Evolutionary conservation across 805 yeast species (phyloP).

Genomic region (Cyberlindnera meyerae): DNA sequence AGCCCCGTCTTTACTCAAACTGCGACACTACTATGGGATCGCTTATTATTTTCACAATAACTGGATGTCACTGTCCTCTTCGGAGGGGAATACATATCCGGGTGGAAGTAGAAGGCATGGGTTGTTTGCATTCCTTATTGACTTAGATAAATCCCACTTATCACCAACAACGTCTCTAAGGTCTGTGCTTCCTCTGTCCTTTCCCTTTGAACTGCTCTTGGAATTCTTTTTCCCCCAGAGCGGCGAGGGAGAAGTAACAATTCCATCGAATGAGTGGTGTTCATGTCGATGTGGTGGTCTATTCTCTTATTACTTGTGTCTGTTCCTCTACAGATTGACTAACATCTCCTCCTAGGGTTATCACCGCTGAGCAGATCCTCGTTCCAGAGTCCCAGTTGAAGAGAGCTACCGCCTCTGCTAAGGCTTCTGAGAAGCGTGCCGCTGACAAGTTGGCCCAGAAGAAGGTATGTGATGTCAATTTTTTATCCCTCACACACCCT

Average conservation of each 20-base stretch:
- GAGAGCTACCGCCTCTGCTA: conserved; percentile 74
- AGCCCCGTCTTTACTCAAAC: conserved; percentile 20
- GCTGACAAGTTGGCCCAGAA: conserved; percentile 75
- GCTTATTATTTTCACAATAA: conserved; percentile 3
- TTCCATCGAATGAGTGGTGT: conserved; percentile 28
- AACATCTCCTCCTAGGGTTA: conserved; percentile 22
- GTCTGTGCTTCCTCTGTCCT: conserved; percentile 28
- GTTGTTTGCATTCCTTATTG: conserved; percentile 11
- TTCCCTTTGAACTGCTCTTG: conserved; percentile 9
- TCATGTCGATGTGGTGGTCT: conserved; percentile 25
- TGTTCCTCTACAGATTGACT: too few species aligned
- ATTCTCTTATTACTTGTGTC: conserved; percentile 3
- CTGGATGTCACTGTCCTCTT: conserved; percentile 7
- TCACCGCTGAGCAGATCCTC: conserved; percentile 36
- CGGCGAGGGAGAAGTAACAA: conserved; percentile 18
- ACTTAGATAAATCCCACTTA: too few species aligned
- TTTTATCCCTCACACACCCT: conserved; percentile 1
- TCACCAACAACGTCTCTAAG: background rate
- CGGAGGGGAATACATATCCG: conserved; percentile 7
- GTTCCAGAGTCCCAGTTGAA: conserved; percentile 83
- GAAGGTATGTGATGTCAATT: conserved; percentile 84
- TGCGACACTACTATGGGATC: conserved; percentile 3
- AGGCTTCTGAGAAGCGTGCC: conserved; percentile 71
- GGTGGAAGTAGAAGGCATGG: conserved; percentile 28
- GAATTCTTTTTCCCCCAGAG: background rate